These are phyloP conservation scores for Quercus lobata DNA, from an alignment of 331 rosid species.

Conservation along the genomic window DNA sequence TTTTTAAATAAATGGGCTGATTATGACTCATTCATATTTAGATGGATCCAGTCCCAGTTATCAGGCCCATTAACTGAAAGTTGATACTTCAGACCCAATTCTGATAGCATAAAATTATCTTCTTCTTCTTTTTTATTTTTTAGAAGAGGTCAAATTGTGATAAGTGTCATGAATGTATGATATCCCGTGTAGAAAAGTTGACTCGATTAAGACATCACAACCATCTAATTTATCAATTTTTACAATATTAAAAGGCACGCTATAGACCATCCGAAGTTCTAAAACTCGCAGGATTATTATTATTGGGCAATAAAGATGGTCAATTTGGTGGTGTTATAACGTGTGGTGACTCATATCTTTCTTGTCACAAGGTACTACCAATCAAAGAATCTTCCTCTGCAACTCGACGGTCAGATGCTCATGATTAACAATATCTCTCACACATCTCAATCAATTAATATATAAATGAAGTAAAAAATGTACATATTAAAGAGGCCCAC, in stretches of 20 bases:
- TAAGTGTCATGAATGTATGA: no score
- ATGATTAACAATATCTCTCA: slow-evolving; percentile 12
- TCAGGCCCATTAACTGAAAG: no score
- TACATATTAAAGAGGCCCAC: slow-evolving; percentile 6
- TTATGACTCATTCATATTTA: no score
- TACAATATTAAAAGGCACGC: not conserved
- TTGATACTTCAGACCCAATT: no score
- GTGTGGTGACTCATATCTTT: slow-evolving; percentile 31
- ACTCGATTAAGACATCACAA: not conserved
- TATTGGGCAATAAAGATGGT: slow-evolving; percentile 2
- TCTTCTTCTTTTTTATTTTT: no score
- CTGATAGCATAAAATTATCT: no score
- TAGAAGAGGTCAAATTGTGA: no score
- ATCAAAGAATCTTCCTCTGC: not conserved
- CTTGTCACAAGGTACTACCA: not conserved
- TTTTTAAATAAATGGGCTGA: no score
- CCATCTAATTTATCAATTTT: not conserved
- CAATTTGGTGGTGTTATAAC: slow-evolving; percentile 10
- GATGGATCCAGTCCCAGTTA: no score
- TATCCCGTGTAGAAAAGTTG: not conserved
- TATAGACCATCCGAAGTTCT: no score
- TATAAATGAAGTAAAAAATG: slow-evolving; percentile 16
- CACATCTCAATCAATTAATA: not conserved
- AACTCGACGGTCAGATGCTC: slow-evolving; percentile 26
- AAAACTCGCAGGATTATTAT: no score